Evolutionary conservation across 1,139 yeast species (phyloP).

Genomic region (Magnusiomyces ingens): DNA sequence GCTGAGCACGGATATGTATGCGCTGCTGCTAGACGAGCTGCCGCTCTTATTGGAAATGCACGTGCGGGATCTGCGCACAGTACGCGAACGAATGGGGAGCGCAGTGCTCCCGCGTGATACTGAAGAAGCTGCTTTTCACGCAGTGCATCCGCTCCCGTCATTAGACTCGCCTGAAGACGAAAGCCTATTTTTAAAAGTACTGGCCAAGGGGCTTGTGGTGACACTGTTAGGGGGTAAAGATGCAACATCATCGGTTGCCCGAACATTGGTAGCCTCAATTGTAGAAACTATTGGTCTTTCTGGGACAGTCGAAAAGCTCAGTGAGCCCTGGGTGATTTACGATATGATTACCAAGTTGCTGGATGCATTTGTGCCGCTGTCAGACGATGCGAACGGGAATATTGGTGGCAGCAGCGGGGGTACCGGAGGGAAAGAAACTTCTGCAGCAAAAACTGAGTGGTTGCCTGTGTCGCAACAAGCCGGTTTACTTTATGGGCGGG

Average conservation of each 20-base stretch:
- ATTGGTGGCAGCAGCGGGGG: too few species aligned
- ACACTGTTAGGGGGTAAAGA: conserved; percentile 38
- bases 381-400: neutral
- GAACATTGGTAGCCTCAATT: conserved; percentile 35
- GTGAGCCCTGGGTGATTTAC: conserved; percentile 43
- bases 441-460: neutral
- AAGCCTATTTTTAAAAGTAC: conserved; percentile 31
- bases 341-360: conserved; percentile 35
- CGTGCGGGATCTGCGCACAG: conserved; percentile 26
- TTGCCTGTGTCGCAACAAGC: conserved; percentile 16
- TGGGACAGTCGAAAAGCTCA: conserved; percentile 37
- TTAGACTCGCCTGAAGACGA: conserved; percentile 27
- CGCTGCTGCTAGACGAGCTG: conserved; percentile 38
- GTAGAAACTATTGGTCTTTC: conserved; percentile 39
- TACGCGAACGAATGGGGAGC: conserved; percentile 24
- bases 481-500: conserved; percentile 15
- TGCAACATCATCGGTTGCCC: conserved; percentile 35
- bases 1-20: conserved; percentile 30
- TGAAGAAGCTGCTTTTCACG: conserved; percentile 33
- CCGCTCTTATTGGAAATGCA: conserved; percentile 38
- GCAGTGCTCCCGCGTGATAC: conserved; percentile 27
- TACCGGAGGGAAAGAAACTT: too few species aligned
- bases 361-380: conserved; percentile 14
- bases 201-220: conserved; percentile 33
- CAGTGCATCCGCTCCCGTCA: conserved; percentile 46